phyloP scores from a whole-genome alignment of 352 stramenopile genomes.

The Paralagenidium karlingii region DNA sequence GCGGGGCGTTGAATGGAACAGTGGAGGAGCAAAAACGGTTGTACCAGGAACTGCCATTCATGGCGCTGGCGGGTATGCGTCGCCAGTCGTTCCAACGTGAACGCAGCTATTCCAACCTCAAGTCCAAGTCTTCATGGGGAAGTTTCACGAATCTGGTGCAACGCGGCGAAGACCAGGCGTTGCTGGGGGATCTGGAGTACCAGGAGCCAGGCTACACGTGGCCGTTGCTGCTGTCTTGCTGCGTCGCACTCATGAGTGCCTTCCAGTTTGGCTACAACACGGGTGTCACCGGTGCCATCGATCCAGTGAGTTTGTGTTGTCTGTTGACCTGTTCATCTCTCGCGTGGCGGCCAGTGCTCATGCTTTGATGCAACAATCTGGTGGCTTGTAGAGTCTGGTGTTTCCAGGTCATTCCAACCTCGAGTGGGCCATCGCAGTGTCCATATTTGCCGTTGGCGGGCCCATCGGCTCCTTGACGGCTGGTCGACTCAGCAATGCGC shows the following conservation, averaged over 20 bases:
- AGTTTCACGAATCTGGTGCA: constrained; percentile 29
- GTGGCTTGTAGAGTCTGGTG: constrained; percentile 27
- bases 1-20: too few species aligned
- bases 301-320: constrained; percentile 43
- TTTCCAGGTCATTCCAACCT: constrained; percentile 51
- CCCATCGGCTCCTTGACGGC: constrained; percentile 51
- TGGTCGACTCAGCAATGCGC: constrained; percentile 30
- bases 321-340: constrained; percentile 50
- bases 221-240: constrained; percentile 48
- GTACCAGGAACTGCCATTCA: constrained; percentile 30
- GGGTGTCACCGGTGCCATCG: constrained; percentile 50
- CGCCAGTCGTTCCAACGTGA: constrained; percentile 28
- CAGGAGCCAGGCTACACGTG: constrained; percentile 47
- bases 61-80: constrained; percentile 27
- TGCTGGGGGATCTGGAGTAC: constrained; percentile 18
- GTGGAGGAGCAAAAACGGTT: constrained; percentile 30
- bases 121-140: constrained; percentile 24
- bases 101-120: constrained; percentile 31
- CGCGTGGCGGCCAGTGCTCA: constrained; percentile 42
- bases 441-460: constrained; percentile 47
- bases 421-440: constrained; percentile 54
- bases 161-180: constrained; percentile 61
- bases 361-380: too few species aligned
- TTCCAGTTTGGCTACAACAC: constrained; percentile 67
- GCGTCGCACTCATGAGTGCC: constrained; percentile 36